Base-by-base conservation (phyloP, 2,329 filamentous ascomycete species). In the Xylaria sp. region DNA sequence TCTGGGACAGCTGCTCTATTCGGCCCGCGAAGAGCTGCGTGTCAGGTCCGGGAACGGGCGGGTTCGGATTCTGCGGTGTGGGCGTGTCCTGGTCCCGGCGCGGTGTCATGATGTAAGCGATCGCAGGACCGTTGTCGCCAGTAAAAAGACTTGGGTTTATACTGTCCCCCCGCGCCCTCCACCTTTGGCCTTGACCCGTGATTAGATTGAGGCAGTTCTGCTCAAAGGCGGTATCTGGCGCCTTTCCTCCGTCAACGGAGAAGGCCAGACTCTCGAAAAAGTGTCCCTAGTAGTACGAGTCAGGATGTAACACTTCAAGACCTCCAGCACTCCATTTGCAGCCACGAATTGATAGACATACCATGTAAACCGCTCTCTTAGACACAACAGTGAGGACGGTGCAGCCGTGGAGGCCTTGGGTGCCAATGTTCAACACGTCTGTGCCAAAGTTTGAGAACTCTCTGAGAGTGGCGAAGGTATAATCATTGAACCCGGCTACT, bases 81-180 rank as follows among this genome's bases (percentile, higher is more conserved):
- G 40, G 55, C 40, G n/a, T n/a, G n/a, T n/a, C n/a, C 21, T 53
- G 59, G 3, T 53, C 59, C 32, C 4, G 32, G 2, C 47, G 59
- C 4, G 59, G 59, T 12, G 47, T 61, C 59, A 61, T 61, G 59
- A 53, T 42, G 47, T 10, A 53, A 4, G 59, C 59, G 23, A 53
- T 1, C 1, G 47, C 32, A 29, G 59, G 59, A 21, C 59, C 47
- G 23, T 61, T 42, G 5, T n/a, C 21, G 8, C 47, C 59, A 13
- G 32, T 61, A 16, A 51, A 61, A 13, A 61, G 47, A 8, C 47
- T 61, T 3, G 32, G 32, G 13, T 61, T 47, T 2, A 61, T 5
- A 13, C 21, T 27, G 12, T 61, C 47, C 47, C 27, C 16, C 27
- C 16, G 2, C 1, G 2, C 12, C 27, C 32, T 27, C 59, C 29